phyloP scores from a whole-genome alignment of 305 asterid species.

The Fraxinus dipetala region DNA sequence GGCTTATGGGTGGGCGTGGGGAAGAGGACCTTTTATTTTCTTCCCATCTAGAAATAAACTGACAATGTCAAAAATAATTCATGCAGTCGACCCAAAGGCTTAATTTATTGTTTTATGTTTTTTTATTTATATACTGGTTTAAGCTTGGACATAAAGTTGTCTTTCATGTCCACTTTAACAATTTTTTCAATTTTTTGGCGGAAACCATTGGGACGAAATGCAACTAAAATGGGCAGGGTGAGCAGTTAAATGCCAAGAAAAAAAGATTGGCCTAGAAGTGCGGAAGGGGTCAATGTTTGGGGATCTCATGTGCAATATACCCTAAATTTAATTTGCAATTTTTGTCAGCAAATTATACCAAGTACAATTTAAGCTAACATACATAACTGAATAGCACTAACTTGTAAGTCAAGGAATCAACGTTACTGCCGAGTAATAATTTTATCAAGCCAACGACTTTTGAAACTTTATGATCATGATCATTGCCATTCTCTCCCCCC shows the following conservation, averaged over 20 bases:
- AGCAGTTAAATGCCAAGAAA: background rate
- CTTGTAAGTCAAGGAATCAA: background rate
- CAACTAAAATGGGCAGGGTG: background rate
- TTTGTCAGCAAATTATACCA: background rate
- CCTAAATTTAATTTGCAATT: background rate
- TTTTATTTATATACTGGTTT: background rate
- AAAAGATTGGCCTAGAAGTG: background rate
- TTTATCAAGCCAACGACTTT: background rate
- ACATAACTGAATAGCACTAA: background rate
- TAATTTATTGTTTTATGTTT: background rate
- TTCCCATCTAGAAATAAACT: background rate
- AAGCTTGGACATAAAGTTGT: background rate
- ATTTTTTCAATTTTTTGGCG: background rate
- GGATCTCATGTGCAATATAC: background rate
- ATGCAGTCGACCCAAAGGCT: background rate
- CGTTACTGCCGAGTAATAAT: background rate
- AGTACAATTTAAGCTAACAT: background rate
- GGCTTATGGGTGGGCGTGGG: background rate
- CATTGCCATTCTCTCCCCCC: background rate
- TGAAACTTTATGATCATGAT: background rate
- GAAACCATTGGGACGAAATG: background rate
- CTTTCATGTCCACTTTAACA: background rate
- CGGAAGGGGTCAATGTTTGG: background rate
- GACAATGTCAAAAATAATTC: background rate
- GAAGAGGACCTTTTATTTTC: background rate